Evolutionary conservation across 176 grass and related monocot genomes (phyloP), one percentile per base, ranked within the genome.

Genomic region (Oryza australiensis): DNA sequence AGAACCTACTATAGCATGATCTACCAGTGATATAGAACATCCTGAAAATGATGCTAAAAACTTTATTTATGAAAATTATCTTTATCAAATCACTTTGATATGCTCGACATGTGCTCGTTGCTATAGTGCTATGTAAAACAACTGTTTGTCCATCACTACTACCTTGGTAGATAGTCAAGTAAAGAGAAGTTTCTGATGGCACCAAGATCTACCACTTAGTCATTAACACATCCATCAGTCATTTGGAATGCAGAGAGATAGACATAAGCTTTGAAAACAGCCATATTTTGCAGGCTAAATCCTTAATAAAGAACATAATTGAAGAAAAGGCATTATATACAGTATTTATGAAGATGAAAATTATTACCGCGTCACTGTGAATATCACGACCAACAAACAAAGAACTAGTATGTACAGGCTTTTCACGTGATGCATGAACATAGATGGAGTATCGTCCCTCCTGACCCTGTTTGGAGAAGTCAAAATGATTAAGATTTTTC

Each of bases 391-490:
- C 92, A 93, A 68, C 74, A 89, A 98, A 98, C 70, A 98, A 73
- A 71, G 91, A 82, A 95, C 96, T 99, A 79, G 74, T 68, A 91
- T 91, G 95, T 65, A 86, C 90, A 72, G 92, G 90, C 55, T 93
- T 94, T 81, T 95, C 86, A 72, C 90, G 87, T 41, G 95, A 98
- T 68, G 95, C 86, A 26, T 98, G 95, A 67, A 95, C 78, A 86
- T 98, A 98, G 76, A 98, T 98, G 78, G 90, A 94, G 79, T 89
- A 98, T 91, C 95, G 83, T 70, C 90, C 92, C 30, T 95, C 88
- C 9, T 98, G 90, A 34, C 92, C 95, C 95, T 98, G 71, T 80
- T 80, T 64, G 86, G 64, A 83, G 23, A 82, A 89, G 72, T 59
- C 80, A 78, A 20, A 76, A 13, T 73, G 62, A 73, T 86, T 62